Evolutionary conservation across 352 stramenopile species (phyloP).

Genomic region (Pythium phragmitis): DNA sequence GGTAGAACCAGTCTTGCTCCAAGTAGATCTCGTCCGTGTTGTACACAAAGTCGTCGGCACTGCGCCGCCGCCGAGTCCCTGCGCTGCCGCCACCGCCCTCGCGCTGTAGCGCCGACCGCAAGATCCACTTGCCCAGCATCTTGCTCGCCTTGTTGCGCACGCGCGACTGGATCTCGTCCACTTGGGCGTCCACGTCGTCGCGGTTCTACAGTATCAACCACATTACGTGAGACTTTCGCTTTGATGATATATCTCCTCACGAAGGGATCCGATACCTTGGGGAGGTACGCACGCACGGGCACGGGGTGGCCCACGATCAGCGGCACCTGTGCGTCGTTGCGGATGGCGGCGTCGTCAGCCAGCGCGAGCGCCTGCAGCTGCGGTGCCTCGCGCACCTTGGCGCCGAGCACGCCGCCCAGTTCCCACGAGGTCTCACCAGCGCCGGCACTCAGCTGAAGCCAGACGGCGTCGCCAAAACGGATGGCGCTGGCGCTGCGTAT

Average conservation of each 20-base stretch:
- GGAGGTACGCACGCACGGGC: conserved; percentile 63
- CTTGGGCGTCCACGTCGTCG: conserved; percentile 70
- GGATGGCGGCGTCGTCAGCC: conserved; percentile 41
- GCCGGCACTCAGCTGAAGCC: conserved; percentile 69
- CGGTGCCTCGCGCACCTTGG: conserved; percentile 70
- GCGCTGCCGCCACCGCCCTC: not conserved
- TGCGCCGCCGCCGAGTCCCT: conserved; percentile 19
- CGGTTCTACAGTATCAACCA: conserved; percentile 35
- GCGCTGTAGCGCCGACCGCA: conserved; percentile 56
- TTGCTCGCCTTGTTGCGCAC: conserved; percentile 73
- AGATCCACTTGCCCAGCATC: conserved; percentile 78
- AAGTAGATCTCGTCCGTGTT: conserved; percentile 83
- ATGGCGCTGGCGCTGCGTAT: conserved; percentile 64
- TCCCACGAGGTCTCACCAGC: conserved; percentile 70
- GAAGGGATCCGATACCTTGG: conserved; percentile 41
- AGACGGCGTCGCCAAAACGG: conserved; percentile 74
- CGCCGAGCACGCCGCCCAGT: conserved; percentile 66
- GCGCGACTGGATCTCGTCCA: conserved; percentile 77
- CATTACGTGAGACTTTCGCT: not conserved
- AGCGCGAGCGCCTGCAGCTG: conserved; percentile 66
- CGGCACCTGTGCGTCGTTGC: conserved; percentile 46
- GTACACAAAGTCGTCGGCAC: conserved; percentile 73
- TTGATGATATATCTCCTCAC: conserved; percentile 1
- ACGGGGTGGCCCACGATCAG: conserved; percentile 54
- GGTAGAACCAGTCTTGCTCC: conserved; percentile 85